Base-by-base conservation (phyloP, 208 protist genomes). In the Trichomonas vaginalis region DNA sequence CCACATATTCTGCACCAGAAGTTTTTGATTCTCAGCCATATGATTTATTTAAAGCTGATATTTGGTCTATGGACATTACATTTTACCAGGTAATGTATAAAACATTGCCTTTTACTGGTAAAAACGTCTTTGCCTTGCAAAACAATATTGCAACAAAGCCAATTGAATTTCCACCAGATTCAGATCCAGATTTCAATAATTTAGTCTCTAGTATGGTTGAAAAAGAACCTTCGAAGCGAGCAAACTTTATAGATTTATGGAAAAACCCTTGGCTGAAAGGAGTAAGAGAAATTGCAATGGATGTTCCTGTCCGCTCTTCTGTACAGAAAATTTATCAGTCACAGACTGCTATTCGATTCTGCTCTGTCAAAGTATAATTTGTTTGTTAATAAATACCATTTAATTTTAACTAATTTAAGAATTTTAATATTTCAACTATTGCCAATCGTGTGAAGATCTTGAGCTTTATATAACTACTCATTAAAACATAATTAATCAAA, bases 1-100 rank as follows among this genome's bases (percentile, higher is more conserved):
- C 97, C 23, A 97, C 99, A n/a, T 99, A 99, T 97, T 99, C 99
- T 98, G 98, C 98, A 14, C 98, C 98, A 1, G 98, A 99, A 96
- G 97, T 99, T 32, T 95, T 98, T 12, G 61, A 97, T 95, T 96
- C 96, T 86, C 48, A 97, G 95, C 96, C 96, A n/a, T 97, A 97
- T 96, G 95, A 97, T 95, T 82, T 49, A 37, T 86, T 86, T 86
- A 46, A 48, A 46, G 90, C 95, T 32, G 99, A 99, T 96, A 97
- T 99, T 45, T 99, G 99, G 99, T 99, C 98, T 10, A 97, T 99
- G 12, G 99, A 99, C 10, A 98, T 99, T n/a, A 90, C 82, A 48
- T 90, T 48, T 27, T 90, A 90, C 21, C 35, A 45, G 46, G 4
- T 90, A 21, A 9, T 21, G 35, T 90, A 48, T 48, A 27, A 90